These are phyloP conservation scores for Fusarium sp. DNA, from an alignment of 2,329 filamentous ascomycete species.

Conservation along the genomic window DNA sequence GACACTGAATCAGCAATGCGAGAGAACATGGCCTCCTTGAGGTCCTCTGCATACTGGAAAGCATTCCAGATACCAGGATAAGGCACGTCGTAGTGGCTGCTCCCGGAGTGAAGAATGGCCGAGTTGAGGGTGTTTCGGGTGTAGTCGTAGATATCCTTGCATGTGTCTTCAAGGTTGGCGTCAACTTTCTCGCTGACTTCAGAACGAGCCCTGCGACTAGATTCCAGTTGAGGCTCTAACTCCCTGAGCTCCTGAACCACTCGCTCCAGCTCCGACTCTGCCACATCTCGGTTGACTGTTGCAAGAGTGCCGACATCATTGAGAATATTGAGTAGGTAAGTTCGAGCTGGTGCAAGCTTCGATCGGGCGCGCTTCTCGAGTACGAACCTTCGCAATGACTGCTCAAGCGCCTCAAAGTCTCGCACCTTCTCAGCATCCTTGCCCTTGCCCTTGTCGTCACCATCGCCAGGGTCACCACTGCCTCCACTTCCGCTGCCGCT, in stretches of 20 bases:
- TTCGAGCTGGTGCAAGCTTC: slow-evolving; percentile 94
- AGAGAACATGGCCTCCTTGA: slow-evolving; percentile 92
- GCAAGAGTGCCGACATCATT: slow-evolving; percentile 88
- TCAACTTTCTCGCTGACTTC: slow-evolving; percentile 88
- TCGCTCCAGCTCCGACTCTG: slow-evolving; percentile 84
- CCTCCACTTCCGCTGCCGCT: slow-evolving; percentile 69
- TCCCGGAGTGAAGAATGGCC: slow-evolving; percentile 83
- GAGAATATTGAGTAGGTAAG: slow-evolving; percentile 93
- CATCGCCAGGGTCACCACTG: slow-evolving; percentile 66
- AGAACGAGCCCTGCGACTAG: slow-evolving; percentile 82
- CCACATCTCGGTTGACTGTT: slow-evolving; percentile 87
- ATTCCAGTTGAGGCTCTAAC: slow-evolving; percentile 87
- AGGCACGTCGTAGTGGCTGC: slow-evolving; percentile 81
- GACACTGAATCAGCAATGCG: slow-evolving; percentile 85
- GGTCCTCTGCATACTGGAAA: slow-evolving; percentile 92
- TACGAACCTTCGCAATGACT: slow-evolving; percentile 90
- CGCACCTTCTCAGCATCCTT: slow-evolving; percentile 89
- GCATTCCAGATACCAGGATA: slow-evolving; percentile 89
- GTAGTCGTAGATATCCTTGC: slow-evolving; percentile 86
- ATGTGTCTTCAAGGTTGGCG: slow-evolving; percentile 84
- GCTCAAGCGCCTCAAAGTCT: slow-evolving; percentile 91
- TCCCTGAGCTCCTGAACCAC: slow-evolving; percentile 84
- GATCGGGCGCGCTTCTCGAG: slow-evolving; percentile 95
- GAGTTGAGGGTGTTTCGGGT: slow-evolving; percentile 80
- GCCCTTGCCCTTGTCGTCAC: slow-evolving; percentile 79